Evolutionary conservation across 495 filamentous ascomycete species (phyloP).

Genomic region (Aspergillus bridgeri): DNA sequence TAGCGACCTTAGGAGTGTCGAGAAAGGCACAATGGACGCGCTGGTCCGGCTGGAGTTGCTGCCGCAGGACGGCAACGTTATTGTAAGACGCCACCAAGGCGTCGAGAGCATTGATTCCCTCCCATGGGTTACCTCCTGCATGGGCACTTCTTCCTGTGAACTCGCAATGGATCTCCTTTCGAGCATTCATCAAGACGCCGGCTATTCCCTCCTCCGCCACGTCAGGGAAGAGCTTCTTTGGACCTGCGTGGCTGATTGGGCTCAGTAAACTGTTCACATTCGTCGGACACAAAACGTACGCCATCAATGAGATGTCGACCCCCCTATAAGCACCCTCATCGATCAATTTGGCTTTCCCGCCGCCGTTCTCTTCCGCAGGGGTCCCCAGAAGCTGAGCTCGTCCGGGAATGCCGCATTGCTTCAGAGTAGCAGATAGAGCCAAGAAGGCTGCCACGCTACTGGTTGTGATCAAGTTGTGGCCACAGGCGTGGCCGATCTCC

Average conservation of each 20-base stretch:
- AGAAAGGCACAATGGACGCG: conserved; percentile 58
- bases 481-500: conserved; percentile 62
- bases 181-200: conserved; percentile 36
- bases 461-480: conserved; percentile 67
- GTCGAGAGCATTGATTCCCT: conserved; percentile 62
- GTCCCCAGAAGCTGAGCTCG: conserved; percentile 64
- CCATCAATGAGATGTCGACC: conserved; percentile 65
- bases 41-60: conserved; percentile 60
- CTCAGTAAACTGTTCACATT: neutral
- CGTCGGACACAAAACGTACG: conserved; percentile 33
- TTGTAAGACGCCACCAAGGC: conserved; percentile 61
- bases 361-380: conserved; percentile 68
- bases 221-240: conserved; percentile 27
- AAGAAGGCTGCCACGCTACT: conserved; percentile 58
- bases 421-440: conserved; percentile 50
- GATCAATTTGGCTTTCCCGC: conserved; percentile 65
- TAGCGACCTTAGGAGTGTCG: conserved; percentile 56
- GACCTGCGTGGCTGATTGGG: conserved; percentile 29
- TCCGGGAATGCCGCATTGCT: conserved; percentile 46
- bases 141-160: conserved; percentile 43
- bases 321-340: conserved; percentile 59
- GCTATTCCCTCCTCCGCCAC: conserved; percentile 27
- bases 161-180: conserved; percentile 34
- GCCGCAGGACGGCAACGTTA: conserved; percentile 56
- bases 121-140: conserved; percentile 62